phyloP scores from a whole-genome alignment of 2,329 filamentous ascomycete species.

The Epichloe sibirici region DNA sequence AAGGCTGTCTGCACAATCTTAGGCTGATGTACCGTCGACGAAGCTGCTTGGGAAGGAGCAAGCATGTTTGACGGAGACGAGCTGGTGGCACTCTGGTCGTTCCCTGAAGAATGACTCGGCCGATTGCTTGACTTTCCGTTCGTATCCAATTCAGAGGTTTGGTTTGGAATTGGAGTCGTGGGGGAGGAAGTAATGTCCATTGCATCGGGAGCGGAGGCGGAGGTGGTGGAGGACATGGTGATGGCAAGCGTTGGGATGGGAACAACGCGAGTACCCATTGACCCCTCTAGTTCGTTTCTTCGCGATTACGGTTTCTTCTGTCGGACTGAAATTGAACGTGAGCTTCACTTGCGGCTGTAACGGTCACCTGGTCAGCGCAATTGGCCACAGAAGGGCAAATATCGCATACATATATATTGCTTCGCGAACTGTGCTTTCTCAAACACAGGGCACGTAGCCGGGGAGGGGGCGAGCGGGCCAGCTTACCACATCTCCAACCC shows the following conservation, averaged over 20 bases:
- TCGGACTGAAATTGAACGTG: background rate
- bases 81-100: slow-evolving; percentile 22
- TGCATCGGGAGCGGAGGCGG: slow-evolving; percentile 45
- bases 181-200: slow-evolving; percentile 50
- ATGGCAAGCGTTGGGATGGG: slow-evolving; percentile 45
- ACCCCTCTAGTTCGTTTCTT: slow-evolving; percentile 1
- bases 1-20: slow-evolving; percentile 98
- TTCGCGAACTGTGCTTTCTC: background rate
- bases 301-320: background rate
- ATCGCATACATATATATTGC: background rate
- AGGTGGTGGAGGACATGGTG: slow-evolving; percentile 46
- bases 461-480: background rate
- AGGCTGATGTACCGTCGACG: slow-evolving; percentile 77
- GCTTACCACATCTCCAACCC: slow-evolving; percentile 7
- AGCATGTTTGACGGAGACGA: slow-evolving; percentile 31
- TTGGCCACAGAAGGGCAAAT: background rate
- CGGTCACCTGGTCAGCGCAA: background rate
- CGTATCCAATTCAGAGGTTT: slow-evolving; percentile 29
- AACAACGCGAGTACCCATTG: slow-evolving; percentile 36
- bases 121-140: slow-evolving; percentile 25
- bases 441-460: slow-evolving; percentile 1
- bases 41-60: slow-evolving; percentile 35
- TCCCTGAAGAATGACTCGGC: slow-evolving; percentile 24
- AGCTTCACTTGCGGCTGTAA: slow-evolving; percentile 1
- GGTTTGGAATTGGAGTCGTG: slow-evolving; percentile 30